Evolutionary conservation across 495 filamentous ascomycete genomes (phyloP), one percentile per base, ranked within the genome.

Genomic region (Beverwykella pulmonaria): DNA sequence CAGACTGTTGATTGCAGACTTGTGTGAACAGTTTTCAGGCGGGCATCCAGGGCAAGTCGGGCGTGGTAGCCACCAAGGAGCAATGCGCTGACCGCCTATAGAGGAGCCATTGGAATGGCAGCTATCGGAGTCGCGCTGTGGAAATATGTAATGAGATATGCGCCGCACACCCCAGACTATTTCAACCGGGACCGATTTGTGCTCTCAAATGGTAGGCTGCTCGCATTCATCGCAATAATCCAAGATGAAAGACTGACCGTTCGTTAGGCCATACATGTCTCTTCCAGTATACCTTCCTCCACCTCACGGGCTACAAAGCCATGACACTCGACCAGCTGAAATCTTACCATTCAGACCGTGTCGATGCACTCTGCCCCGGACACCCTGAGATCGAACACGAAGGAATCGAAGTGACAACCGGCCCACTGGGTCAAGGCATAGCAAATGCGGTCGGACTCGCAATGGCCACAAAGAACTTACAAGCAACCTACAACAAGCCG

Each of bases 341-440:
- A 54, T 81, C 81, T n/a, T 87, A 87, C 67, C 82, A 85, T 70
- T 84, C 81, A 1, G 78, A 80, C 19, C 74, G 82, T 20, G 74
- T 72, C 1, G 82, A 86, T 65, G 22, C 60, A 3, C 67, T 86
- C 0, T 85, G 81, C 54, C 86, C 82, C 34, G 86, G 82, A 1
- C 85, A 88, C 63, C 86, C 85, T 0, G 85, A 88, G 67, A 86
- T 86, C 47, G 85, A 87, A 61, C 77, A 82, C 46, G 79, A 82
- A 15, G 86, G 84, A 7, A 81, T 88, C 56, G 86, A 87, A 71
- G 83, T 88, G 0, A 88, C 86, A 1, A 87, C 85, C 0, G 84
- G 85, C 1, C 85, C 85, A 0, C 76, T 87, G 23, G 85, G 85
- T 2, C 85, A 86, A 71, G 85, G 85, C 39, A 74, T 87, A 27